These are phyloP conservation scores for Diaporthe caulivora DNA, from an alignment of 2,329 filamentous ascomycete species.

Conservation along the genomic window DNA sequence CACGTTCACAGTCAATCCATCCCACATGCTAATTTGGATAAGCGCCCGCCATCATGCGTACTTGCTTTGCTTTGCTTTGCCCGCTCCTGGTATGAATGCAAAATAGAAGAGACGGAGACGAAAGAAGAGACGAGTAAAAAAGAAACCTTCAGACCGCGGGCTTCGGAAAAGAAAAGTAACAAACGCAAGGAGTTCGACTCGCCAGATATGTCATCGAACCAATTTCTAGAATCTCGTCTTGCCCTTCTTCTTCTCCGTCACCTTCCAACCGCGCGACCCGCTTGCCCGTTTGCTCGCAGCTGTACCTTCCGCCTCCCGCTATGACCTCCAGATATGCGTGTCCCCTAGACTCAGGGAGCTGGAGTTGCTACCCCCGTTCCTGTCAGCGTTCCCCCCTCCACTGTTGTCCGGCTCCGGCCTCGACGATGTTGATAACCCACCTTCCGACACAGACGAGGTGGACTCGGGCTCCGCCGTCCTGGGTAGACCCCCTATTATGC, in stretches of 20 bases:
- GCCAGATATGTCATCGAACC: neutral
- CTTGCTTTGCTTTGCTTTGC: neutral
- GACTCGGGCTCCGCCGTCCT: neutral
- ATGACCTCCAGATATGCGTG: constrained; percentile 61
- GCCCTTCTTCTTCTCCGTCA: too few species aligned
- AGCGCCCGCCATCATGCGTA: neutral
- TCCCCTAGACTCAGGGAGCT: constrained; percentile 63
- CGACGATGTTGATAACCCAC: neutral
- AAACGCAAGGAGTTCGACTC: too few species aligned
- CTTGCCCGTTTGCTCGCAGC: constrained; percentile 40
- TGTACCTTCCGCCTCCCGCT: constrained; percentile 28
- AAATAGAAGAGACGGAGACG: neutral
- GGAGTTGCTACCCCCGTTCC: constrained; percentile 52
- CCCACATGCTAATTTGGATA: neutral
- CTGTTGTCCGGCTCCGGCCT: neutral
- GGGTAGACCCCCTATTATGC: constrained; percentile 18
- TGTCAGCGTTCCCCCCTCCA: neutral
- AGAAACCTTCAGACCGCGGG: too few species aligned
- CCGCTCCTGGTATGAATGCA: constrained; percentile 13
- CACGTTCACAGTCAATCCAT: neutral
- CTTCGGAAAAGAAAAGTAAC: too few species aligned
- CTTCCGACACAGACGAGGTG: neutral
- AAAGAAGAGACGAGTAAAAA: neutral
- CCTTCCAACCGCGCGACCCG: neutral
- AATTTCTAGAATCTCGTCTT: too few species aligned